Base-by-base conservation (phyloP, 331 rosid species). In the Quercus lobata region DNA sequence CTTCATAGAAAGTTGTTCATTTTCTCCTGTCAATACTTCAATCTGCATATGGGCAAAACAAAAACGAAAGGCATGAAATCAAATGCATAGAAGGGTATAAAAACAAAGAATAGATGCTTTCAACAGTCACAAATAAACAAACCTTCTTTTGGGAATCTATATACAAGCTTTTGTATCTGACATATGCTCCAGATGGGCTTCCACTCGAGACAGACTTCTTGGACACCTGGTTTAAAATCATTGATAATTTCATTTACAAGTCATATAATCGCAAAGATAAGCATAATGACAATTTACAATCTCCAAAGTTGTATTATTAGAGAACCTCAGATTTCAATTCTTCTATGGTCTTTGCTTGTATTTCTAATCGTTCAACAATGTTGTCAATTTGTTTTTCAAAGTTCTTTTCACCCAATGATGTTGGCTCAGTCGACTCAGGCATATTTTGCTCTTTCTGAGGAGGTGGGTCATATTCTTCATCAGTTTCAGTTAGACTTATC, bases 61-160 rank as follows among this genome's bases (percentile, higher is more conserved):
- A 62, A 21, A 57, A 1, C 8, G 56, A 17, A 57, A 57, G 55
- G 18, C 15, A 22, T 18, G 53, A 57, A 78, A 27, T 37, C 6
- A 14, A 44, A 71, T 25, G 21, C 7, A 54, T 24, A 30, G 7
- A 72, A 69, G 16, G 14, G 22, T 21, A 24, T 61, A 60, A 2
- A 75, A 65, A 69, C 27, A 52, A 69, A 58, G 22, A 34, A 66
- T 5, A 30, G 44, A 71, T 68, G 68, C 63, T 32, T 37, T 41
- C 32, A 65, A 79, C 46, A 49, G 57, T 46, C 29, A 72, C 5
- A 29, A 69, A 9, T 12, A 81, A 76, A 37, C 68, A 76, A 32
- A 91, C 97, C 97, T 92, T 86, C 81, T 87, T 90, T 80, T 88
- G 91, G n/a, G 92, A 84, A 9, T 82, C 82, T 14, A 90, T 72